These are phyloP conservation scores for Fusarium temperatum DNA, from an alignment of 2,329 filamentous ascomycete species.

Conservation along the genomic window DNA sequence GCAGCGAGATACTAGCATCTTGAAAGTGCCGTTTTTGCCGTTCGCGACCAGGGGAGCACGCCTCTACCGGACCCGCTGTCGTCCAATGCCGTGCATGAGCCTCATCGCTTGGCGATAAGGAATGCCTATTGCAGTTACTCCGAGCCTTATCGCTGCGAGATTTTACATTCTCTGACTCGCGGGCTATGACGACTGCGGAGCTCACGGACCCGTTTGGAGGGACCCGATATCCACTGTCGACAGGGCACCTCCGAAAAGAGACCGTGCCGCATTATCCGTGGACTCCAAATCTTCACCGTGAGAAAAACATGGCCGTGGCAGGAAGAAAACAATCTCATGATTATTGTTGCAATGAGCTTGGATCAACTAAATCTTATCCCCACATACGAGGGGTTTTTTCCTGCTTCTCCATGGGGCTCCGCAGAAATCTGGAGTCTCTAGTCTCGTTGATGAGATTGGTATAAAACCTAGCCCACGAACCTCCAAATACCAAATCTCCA, in stretches of 20 bases:
- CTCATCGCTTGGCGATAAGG: not conserved
- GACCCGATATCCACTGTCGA: slow-evolving; percentile 1
- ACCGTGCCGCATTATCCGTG: slow-evolving; percentile 32
- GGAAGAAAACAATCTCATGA: not conserved
- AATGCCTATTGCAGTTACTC: slow-evolving; percentile 1
- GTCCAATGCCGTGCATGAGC: slow-evolving; percentile 5
- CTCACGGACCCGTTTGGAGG: not conserved
- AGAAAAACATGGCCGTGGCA: not conserved
- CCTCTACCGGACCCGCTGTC: not conserved
- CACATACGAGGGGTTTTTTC: slow-evolving; percentile 20
- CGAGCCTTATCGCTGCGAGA: not conserved
- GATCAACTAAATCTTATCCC: slow-evolving; percentile 14
- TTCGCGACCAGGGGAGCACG: not conserved
- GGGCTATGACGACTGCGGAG: slow-evolving; percentile 5
- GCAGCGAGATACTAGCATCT: not conserved
- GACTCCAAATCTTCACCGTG: not conserved
- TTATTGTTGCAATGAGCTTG: not conserved
- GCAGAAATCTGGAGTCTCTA: slow-evolving; percentile 6
- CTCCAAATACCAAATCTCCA: not conserved
- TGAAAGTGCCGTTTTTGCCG: not conserved
- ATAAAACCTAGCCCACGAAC: not conserved
- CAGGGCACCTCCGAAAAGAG: slow-evolving; percentile 22
- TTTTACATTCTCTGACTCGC: slow-evolving; percentile 19
- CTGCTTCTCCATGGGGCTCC: slow-evolving; percentile 31
- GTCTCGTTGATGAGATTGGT: not conserved